Evolutionary conservation across 164 flowering plant species (phyloP).

Genomic region (Aristolochia fimbriata): DNA sequence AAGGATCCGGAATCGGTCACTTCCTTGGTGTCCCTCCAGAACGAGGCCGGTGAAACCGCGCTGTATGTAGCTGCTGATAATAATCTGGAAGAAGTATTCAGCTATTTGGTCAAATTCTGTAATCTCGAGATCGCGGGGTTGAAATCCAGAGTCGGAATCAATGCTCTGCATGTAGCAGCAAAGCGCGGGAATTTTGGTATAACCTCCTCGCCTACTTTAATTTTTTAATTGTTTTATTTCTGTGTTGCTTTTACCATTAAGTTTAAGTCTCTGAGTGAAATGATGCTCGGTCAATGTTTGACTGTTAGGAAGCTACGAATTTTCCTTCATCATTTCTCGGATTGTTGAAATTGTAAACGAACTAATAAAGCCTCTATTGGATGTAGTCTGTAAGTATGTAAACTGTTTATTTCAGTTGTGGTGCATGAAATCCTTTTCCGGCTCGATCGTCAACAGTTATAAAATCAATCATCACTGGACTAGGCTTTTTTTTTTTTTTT

Average conservation of each 20-base stretch:
- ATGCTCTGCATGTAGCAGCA: conserved; percentile 86
- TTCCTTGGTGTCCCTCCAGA: conserved; percentile 51
- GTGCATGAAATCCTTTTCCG: no score
- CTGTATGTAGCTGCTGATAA: conserved; percentile 67
- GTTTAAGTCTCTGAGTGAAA: background rate
- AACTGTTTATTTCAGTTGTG: no score
- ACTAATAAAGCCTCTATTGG: no score
- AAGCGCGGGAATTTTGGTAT: conserved; percentile 68
- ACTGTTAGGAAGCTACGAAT: background rate
- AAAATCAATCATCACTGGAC: no score
- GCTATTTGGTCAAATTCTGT: conserved; percentile 49
- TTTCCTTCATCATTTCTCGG: no score
- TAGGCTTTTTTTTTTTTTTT: no score
- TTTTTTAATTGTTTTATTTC: background rate
- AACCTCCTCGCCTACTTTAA: background rate
- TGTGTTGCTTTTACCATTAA: background rate
- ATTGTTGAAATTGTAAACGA: background rate
- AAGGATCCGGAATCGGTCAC: conserved; percentile 21
- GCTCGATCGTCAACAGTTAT: no score
- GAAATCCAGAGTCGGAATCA: conserved; percentile 58
- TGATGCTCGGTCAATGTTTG: background rate
- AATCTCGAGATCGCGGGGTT: conserved; percentile 40
- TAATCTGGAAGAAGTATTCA: conserved; percentile 42
- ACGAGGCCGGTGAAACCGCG: conserved; percentile 70
- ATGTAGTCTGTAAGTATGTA: no score